phyloP scores from a whole-genome alignment of 176 grass and related monocot species.

The Triticum urartu region DNA sequence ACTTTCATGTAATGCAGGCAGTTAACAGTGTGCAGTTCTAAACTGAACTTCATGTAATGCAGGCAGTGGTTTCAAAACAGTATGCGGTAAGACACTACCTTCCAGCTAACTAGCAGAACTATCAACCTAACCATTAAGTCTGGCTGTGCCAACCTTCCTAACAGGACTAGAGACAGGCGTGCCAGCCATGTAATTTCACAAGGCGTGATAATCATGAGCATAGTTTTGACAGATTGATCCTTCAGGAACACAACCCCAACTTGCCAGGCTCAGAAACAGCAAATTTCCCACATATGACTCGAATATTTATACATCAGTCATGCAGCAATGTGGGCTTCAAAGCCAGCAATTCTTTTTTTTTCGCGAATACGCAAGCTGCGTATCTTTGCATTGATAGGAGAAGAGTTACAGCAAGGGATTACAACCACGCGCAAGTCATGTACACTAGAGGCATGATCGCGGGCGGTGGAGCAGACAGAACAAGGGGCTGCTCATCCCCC shows the following conservation, averaged over 20 bases:
- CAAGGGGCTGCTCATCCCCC: no score
- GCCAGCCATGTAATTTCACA: neutral
- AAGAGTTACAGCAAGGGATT: no score
- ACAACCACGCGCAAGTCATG: no score
- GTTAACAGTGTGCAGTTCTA: neutral
- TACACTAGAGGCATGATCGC: no score
- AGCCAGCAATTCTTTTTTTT: no score
- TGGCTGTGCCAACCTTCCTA: neutral
- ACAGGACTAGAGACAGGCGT: neutral
- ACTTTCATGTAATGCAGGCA: neutral
- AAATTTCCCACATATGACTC: neutral
- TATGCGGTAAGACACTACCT: neutral
- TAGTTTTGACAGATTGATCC: neutral
- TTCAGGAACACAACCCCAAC: neutral
- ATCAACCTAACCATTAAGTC: neutral
- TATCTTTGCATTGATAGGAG: no score
- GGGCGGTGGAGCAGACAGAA: no score
- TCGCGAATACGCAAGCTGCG: no score
- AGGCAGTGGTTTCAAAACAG: neutral
- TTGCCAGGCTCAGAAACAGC: neutral
- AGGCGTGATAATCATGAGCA: neutral
- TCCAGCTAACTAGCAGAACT: neutral
- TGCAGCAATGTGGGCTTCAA: neutral
- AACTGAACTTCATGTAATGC: neutral
- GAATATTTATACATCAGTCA: neutral